Evolutionary conservation across 1,284 basidiomycete species (phyloP).

Genomic region (Cryptococcus amylolentus): DNA sequence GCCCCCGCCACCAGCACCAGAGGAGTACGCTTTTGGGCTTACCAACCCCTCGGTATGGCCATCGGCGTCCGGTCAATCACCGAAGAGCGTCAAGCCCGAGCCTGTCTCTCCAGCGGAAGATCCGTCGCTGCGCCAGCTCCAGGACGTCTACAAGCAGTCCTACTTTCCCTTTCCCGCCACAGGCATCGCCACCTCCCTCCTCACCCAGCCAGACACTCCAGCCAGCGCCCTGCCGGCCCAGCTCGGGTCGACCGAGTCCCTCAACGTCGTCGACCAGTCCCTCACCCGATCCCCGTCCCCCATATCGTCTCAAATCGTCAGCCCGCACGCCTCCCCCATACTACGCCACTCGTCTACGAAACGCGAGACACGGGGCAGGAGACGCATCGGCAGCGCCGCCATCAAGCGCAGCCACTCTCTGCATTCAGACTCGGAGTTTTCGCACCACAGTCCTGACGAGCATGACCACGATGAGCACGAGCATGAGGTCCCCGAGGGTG

Average conservation of each 20-base stretch:
- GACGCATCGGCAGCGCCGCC: slow-evolving; percentile 3
- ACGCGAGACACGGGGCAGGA: slow-evolving; percentile 1
- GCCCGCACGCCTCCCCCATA: slow-evolving; percentile 13
- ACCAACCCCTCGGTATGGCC: slow-evolving; percentile 7
- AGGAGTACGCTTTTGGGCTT: slow-evolving; percentile 18
- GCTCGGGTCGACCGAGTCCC: slow-evolving; percentile 22
- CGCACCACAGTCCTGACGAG: slow-evolving; percentile 21
- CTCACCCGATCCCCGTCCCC: slow-evolving; percentile 21
- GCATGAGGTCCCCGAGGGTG: slow-evolving; percentile 45
- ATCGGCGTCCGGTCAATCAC: slow-evolving; percentile 5
- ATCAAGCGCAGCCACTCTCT: slow-evolving; percentile 13
- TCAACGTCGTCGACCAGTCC: slow-evolving; percentile 33
- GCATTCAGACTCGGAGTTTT: slow-evolving; percentile 26
- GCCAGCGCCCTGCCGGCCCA: not conserved
- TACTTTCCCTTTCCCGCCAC: slow-evolving; percentile 6
- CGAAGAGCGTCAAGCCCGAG: slow-evolving; percentile 11
- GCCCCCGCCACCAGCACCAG: not conserved
- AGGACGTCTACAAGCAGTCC: slow-evolving; percentile 4
- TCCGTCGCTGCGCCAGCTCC: slow-evolving; percentile 4
- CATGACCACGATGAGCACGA: slow-evolving; percentile 24
- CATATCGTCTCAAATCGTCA: slow-evolving; percentile 14
- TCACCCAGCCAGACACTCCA: slow-evolving; percentile 14
- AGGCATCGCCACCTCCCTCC: slow-evolving; percentile 34
- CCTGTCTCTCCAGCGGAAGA: not conserved
- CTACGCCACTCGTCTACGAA: slow-evolving; percentile 1